phyloP scores from a whole-genome alignment of 2,329 filamentous ascomycete genomes.

The Beauveria sp. region DNA sequence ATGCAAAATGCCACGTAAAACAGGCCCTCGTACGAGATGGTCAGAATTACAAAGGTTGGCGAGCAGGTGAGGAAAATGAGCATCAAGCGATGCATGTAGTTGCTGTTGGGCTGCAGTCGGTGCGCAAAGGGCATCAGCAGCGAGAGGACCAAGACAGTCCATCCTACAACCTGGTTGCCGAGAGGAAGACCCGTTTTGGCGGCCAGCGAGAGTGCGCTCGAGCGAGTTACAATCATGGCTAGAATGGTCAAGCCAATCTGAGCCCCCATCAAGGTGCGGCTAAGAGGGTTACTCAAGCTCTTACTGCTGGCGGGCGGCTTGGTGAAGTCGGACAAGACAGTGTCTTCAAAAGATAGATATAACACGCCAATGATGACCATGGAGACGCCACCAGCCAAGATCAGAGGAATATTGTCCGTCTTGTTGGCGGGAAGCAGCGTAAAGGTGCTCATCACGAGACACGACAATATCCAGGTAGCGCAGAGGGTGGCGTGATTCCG shows the following conservation, averaged over 20 bases:
- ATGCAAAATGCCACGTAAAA: constrained; percentile 90
- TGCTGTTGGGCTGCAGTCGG: constrained; percentile 67
- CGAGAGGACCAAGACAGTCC: constrained; percentile 67
- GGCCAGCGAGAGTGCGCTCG: constrained; percentile 77
- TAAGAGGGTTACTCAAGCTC: constrained; percentile 34
- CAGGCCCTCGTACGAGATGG: constrained; percentile 92
- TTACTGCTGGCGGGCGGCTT: constrained; percentile 11
- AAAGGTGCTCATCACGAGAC: constrained; percentile 79
- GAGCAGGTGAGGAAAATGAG: constrained; percentile 90
- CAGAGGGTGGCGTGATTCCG: constrained; percentile 56
- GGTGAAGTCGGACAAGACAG: constrained; percentile 37
- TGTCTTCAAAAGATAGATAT: constrained; percentile 76
- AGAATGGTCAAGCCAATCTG: constrained; percentile 74
- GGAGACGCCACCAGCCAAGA: constrained; percentile 65
- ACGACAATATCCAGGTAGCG: constrained; percentile 67
- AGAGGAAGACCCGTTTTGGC: constrained; percentile 76
- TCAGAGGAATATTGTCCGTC: constrained; percentile 64
- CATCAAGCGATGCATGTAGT: constrained; percentile 84
- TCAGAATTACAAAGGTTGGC: constrained; percentile 89
- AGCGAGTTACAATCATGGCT: constrained; percentile 78
- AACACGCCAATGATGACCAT: constrained; percentile 71
- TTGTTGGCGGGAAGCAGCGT: constrained; percentile 86
- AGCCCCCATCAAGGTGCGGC: constrained; percentile 55
- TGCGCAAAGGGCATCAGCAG: constrained; percentile 76
- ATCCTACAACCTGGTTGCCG: constrained; percentile 83